These are phyloP conservation scores for Epichloe sibirici DNA, from an alignment of 2,329 filamentous ascomycete genomes.

Conservation along the genomic window DNA sequence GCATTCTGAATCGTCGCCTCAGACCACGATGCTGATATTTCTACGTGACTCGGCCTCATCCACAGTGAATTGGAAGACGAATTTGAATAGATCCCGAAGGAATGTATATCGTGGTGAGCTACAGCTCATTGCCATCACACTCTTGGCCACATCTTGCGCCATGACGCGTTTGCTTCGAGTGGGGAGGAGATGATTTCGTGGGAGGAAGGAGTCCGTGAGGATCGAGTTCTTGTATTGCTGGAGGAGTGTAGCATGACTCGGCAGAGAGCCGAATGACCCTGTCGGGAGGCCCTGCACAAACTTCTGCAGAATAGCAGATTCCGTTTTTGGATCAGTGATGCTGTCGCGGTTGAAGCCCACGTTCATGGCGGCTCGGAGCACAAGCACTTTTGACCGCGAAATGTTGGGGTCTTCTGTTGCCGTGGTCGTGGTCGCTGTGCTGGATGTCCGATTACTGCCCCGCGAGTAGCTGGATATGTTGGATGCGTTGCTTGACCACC, in stretches of 20 bases:
- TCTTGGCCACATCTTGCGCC: conserved; percentile 68
- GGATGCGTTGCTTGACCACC: conserved; percentile 74
- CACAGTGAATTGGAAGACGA: conserved; percentile 74
- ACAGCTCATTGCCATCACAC: conserved; percentile 62
- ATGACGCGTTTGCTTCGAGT: conserved; percentile 44
- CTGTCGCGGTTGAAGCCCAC: conserved; percentile 60
- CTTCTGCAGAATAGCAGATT: conserved; percentile 47
- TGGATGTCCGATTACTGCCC: conserved; percentile 50
- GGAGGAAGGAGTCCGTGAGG: conserved; percentile 52
- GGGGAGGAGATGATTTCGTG: conserved; percentile 30
- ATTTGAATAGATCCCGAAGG: conserved; percentile 66
- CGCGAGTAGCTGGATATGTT: conserved; percentile 72
- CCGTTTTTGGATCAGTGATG: conserved; percentile 30
- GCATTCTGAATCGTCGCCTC: neutral
- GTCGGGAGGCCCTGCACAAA: conserved; percentile 67
- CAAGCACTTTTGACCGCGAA: conserved; percentile 62
- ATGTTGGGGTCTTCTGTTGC: conserved; percentile 65
- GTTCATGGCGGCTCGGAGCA: conserved; percentile 77
- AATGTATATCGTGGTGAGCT: conserved; percentile 60
- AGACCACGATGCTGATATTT: conserved; percentile 48
- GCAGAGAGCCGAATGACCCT: conserved; percentile 64
- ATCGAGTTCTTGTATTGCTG: conserved; percentile 74
- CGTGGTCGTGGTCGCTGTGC: conserved; percentile 59
- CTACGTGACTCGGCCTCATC: conserved; percentile 65
- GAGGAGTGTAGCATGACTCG: conserved; percentile 59